Percentiles rank a stretch among this genome's conserved stretches.
Conservation (phyloP, 75 land plant genomes). For the Selaginella moellendorffii region DNA sequence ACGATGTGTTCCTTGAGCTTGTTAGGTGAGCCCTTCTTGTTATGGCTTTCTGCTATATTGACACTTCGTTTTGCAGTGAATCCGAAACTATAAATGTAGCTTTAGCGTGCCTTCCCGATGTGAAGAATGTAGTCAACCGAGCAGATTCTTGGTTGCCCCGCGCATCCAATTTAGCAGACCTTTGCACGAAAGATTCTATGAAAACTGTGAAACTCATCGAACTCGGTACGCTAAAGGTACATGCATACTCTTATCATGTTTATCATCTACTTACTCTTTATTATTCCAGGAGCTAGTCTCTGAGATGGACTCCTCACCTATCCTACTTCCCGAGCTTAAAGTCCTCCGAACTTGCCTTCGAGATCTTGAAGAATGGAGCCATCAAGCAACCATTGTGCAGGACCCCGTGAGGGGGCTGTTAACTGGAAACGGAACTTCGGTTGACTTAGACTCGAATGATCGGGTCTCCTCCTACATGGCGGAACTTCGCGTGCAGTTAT, state of each 20-base stretch:
- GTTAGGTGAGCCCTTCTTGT: conserved; percentile 3
- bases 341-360: background rate
- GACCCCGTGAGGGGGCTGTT: background rate
- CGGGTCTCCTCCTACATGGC: background rate
- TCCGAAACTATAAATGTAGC: conserved; percentile 6
- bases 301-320: background rate
- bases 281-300: conserved; percentile 13
- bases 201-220: background rate
- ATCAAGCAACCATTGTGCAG: conserved; percentile 10
- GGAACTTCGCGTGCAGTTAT: background rate
- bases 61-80: conserved; percentile 6
- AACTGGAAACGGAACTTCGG: background rate
- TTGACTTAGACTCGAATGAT: background rate
- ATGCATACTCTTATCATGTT: background rate
- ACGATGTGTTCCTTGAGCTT: conserved; percentile 7
- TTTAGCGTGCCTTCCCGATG: conserved; percentile 5
- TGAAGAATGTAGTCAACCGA: conserved; percentile 3
- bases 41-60: no score
- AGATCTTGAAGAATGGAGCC: conserved; percentile 16
- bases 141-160: conserved; percentile 13
- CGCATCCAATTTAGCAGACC: background rate
- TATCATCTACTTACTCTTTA: background rate
- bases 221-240: background rate
- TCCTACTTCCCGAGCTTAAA: conserved; percentile 13
- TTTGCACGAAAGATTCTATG: background rate